Evolutionary conservation across 2,329 filamentous ascomycete genomes (phyloP), one percentile per base, ranked within the genome.

Genomic region (Colletotrichum noveboracense): DNA sequence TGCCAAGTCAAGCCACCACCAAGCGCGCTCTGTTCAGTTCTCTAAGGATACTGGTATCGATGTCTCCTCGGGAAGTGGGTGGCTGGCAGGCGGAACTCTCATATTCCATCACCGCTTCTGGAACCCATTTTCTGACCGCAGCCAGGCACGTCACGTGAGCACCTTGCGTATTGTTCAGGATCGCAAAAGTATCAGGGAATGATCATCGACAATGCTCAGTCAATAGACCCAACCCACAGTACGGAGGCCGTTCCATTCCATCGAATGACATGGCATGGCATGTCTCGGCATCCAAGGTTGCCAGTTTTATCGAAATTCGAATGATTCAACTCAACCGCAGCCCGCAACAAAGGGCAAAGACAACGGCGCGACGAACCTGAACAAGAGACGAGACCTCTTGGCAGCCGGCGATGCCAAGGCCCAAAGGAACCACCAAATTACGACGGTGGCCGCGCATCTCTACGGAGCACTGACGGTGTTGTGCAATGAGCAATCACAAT

Each of bases 341-440:
- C 13, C 12, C n/a, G 43, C 43, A 52, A 52, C 43, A 24, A 30
- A 71, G 28, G 24, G 24, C n/a, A 58, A 24, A 43, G 16, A 56
- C 48, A 61, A 16, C 30, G 38, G 56, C 32, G 32, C 32, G n/a
- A 34, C n/a, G n/a, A 28, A 28, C 32, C 16, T 32, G 66, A 26
- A 68, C 28, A 70, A 67, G 32, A 75, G 73, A 56, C 55, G 68
- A 66, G 26, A 24, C 36, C 2, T 34, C 69, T 72, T 72, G 69
- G 62, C 69, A 58, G 38, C n/a, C 32, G 24, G 16, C 24, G 34
- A 67, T 71, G 73, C 69, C 56, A 72, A 75, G 69, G 32, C 18
- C n/a, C 38, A 14, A 7, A 52, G n/a, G 43, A 52, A 18, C 32
- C n/a, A 34, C 61, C 55, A 75, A 67, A 72, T 67, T 72, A 61